phyloP scores from a whole-genome alignment of 2,329 filamentous ascomycete species.

The Colletotrichum sp. region DNA sequence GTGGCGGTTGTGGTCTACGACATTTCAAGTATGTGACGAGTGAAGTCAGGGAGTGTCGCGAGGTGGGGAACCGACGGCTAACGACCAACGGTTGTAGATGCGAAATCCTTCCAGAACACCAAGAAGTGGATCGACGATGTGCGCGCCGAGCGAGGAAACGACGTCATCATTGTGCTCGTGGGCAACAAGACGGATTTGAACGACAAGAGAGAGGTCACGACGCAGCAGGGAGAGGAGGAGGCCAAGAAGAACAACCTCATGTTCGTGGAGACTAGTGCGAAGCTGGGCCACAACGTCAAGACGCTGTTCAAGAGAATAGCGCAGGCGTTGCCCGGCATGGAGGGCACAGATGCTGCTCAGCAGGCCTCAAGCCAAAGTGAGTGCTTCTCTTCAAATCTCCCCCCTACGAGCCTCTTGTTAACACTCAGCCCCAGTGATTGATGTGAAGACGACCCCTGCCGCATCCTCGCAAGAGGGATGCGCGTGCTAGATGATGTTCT shows the following conservation, averaged over 20 bases:
- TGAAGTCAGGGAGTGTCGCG: fast-evolving
- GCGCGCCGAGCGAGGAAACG: slow-evolving; percentile 92
- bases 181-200: slow-evolving; percentile 99
- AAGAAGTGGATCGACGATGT: slow-evolving; percentile 99
- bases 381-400: slow-evolving; percentile 36
- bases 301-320: slow-evolving; percentile 97
- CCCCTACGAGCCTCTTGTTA: slow-evolving; percentile 24
- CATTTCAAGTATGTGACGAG: slow-evolving; percentile 74
- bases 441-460: slow-evolving; percentile 83
- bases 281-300: slow-evolving; percentile 98
- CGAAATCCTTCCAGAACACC: slow-evolving; percentile 98
- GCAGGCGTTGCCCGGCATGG: slow-evolving; percentile 96
- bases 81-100: slow-evolving; percentile 55
- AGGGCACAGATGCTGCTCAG: slow-evolving; percentile 81
- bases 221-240: slow-evolving; percentile 95
- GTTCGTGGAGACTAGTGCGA: slow-evolving; percentile 99
- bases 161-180: slow-evolving; percentile 98
- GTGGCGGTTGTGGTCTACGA: slow-evolving; percentile 99
- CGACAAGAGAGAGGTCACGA: slow-evolving; percentile 97
- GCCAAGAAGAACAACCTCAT: slow-evolving; percentile 97
- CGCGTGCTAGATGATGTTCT: slow-evolving; percentile 55
- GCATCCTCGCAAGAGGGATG: slow-evolving; percentile 76
- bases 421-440: slow-evolving; percentile 71
- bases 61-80: not conserved
- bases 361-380: slow-evolving; percentile 78